These are phyloP conservation scores for Xylaria longipes DNA, from an alignment of 495 filamentous ascomycete species.

Conservation along the genomic window DNA sequence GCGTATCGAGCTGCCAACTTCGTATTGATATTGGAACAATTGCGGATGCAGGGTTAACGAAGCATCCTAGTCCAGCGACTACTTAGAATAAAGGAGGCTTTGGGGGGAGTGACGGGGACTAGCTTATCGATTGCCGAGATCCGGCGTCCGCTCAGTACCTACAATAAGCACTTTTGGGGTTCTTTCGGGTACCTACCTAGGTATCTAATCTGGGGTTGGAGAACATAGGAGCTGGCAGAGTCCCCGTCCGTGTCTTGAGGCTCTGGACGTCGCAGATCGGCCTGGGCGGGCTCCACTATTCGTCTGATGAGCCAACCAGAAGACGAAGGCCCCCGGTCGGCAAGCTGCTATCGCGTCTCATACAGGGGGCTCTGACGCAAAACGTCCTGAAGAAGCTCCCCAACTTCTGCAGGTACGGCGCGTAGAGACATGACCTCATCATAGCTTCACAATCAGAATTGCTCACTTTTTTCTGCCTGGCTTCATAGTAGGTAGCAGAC, in stretches of 20 bases:
- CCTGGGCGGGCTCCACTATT: slow-evolving; percentile 1
- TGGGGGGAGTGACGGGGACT: neutral
- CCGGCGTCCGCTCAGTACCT: slow-evolving; percentile 1
- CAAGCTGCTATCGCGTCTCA: slow-evolving; percentile 1
- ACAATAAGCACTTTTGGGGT: neutral
- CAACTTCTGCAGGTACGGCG: slow-evolving; percentile 6
- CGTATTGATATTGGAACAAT: neutral
- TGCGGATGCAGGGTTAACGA: neutral
- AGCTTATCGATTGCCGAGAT: slow-evolving; percentile 26
- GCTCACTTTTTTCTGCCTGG: neutral
- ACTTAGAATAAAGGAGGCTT: neutral
- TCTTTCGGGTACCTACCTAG: too few relatives aligned
- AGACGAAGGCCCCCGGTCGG: neutral
- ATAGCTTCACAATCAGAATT: neutral
- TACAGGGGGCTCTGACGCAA: slow-evolving; percentile 18
- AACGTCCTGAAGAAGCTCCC: slow-evolving; percentile 8
- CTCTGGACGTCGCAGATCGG: slow-evolving; percentile 19
- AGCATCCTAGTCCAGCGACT: neutral
- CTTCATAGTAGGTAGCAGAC: neutral
- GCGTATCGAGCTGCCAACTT: neutral
- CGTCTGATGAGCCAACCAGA: slow-evolving; percentile 2
- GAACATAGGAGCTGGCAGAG: neutral
- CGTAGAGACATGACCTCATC: slow-evolving; percentile 8
- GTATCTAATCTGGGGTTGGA: slow-evolving; percentile 13
- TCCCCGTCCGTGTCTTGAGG: slow-evolving; percentile 18